A percentile compares a stretch with the other conserved stretches of the same genome.
Conservation (phyloP, 2,329 filamentous ascomycete genomes). For the Pestalotiopsis fici region DNA sequence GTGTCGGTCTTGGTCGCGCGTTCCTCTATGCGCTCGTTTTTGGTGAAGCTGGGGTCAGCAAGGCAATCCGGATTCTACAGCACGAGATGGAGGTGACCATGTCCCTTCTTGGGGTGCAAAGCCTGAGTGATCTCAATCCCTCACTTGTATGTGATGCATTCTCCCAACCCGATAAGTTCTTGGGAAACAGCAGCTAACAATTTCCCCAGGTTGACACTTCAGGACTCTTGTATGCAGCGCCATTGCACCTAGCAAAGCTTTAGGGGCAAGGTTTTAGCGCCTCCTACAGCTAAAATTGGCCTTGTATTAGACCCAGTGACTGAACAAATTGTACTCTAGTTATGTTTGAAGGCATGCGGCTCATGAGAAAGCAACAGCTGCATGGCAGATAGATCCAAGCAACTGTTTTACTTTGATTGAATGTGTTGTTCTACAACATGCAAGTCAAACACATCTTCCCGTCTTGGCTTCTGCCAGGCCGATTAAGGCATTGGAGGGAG, state of each 20-base stretch:
- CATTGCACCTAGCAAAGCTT: neutral
- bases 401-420: too few relatives aligned
- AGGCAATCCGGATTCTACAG: neutral
- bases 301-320: too few relatives aligned
- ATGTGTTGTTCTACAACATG: too few relatives aligned
- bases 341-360: too few relatives aligned
- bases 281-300: neutral
- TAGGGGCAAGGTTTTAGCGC: neutral
- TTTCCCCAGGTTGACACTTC: neutral
- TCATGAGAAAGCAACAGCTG: too few relatives aligned
- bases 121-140: neutral
- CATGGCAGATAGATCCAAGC: too few relatives aligned
- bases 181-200: neutral
- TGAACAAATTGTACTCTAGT: too few relatives aligned
- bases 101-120: neutral
- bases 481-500: too few relatives aligned
- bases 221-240: neutral
- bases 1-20: constrained; percentile 43
- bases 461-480: too few relatives aligned
- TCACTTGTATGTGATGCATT: neutral
- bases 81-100: neutral
- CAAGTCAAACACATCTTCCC: too few relatives aligned
- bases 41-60: neutral
- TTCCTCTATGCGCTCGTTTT: constrained; percentile 41
- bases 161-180: neutral